phyloP scores from a whole-genome alignment of 2,329 filamentous ascomycete species.

The Epichloe gansuensis region DNA sequence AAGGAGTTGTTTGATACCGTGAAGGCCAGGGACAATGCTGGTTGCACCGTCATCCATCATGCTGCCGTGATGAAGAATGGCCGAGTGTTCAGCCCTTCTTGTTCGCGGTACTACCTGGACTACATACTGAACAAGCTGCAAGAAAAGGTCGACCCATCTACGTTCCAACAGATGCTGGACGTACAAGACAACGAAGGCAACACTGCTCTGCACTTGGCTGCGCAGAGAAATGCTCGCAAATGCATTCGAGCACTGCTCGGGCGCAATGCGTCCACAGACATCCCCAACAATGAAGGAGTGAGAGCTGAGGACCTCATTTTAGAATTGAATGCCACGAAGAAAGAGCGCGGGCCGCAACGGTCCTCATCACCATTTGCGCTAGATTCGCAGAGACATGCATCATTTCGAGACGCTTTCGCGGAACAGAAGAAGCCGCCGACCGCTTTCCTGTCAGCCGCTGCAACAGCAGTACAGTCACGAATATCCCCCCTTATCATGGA shows the following conservation, averaged over 20 bases:
- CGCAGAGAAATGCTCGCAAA: constrained; percentile 76
- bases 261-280: constrained; percentile 70
- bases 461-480: constrained; percentile 54
- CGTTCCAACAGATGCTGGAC: constrained; percentile 69
- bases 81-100: constrained; percentile 70
- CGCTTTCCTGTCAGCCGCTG: constrained; percentile 48
- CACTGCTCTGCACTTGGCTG: constrained; percentile 64
- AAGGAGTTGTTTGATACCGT: constrained; percentile 75
- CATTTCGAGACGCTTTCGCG: constrained; percentile 36
- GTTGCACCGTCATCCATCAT: constrained; percentile 86
- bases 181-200: constrained; percentile 77
- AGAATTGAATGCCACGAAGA: constrained; percentile 54
- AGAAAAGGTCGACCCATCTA: constrained; percentile 61
- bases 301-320: constrained; percentile 78
- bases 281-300: constrained; percentile 69
- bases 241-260: constrained; percentile 70
- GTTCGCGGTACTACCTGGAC: constrained; percentile 87
- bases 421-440: constrained; percentile 30
- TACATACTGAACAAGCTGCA: constrained; percentile 77
- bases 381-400: constrained; percentile 44
- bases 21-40: constrained; percentile 63
- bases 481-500: constrained; percentile 60
- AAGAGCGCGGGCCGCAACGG: constrained; percentile 54
- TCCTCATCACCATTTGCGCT: constrained; percentile 63
- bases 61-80: constrained; percentile 79